Evolutionary conservation across 2,329 filamentous ascomycete species (phyloP), one percentile per base, ranked within the genome.

Genomic region (Scopulariopsis brevicaulis): DNA sequence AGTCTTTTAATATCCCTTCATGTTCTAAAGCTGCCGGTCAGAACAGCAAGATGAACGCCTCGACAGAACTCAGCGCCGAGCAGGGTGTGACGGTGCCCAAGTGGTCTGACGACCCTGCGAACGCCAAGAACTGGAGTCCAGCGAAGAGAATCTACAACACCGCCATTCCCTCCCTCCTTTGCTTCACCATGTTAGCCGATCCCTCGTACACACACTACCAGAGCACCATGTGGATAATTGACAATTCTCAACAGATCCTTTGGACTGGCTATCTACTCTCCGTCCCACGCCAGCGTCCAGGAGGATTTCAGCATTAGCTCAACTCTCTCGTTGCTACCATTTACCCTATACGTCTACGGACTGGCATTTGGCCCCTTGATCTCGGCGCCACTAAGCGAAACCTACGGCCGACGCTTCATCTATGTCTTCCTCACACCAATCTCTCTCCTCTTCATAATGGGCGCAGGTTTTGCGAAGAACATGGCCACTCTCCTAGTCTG

Each of bases 321-420:
- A 28, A 52, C 48, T 3, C 48, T 52, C 12, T 52, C 48, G 7
- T 6, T 10, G n/a, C 48, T 52, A 11, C 48, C 48, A n/a, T 52
- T 52, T n/a, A 52, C 83, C 7, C 70, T 86, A n/a, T 86, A 85
- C 65, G 82, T 86, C 15, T 63, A 85, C 5, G 83, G 82, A 1
- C 85, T 85, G 59, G 76, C 74, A 40, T 73, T 86, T 57, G 83
- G 83, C 0, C 84, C 84, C 0, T 69, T 87, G 11, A 65, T 88
- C 2, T 87, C 84, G 80, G 86, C 85, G 3, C 84, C 85, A 0
- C 67, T 88, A 22, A 80, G 80, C 34, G 85, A 89, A 65, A 69
- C 87, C 20, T 83, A 80, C 56, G 86, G 82, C 2, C 75, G 82
- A 7, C 78, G 86, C 64, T 67, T 78, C 50, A 74, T 87, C n/a